These are phyloP conservation scores for Boletellus emodensis DNA, from an alignment of 768 basidiomycete genomes.

Conservation along the genomic window DNA sequence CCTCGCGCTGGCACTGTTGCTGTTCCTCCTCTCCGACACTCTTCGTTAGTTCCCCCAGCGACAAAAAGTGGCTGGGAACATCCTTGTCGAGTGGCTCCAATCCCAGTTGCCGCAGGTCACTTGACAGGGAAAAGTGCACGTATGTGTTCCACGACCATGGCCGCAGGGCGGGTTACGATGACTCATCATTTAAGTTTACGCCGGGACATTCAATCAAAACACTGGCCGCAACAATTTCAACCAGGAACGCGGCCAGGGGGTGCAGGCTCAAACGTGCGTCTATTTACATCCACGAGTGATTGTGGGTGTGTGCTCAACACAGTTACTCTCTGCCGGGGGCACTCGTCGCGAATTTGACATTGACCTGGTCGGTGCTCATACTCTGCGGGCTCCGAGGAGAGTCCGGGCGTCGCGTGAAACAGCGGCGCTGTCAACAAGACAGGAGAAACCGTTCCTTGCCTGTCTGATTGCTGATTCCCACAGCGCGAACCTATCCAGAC, in stretches of 20 bases:
- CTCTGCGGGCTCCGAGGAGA: no score
- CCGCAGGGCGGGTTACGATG: neutral
- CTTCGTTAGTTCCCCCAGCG: neutral
- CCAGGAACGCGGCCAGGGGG: neutral
- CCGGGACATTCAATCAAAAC: neutral
- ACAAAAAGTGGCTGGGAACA: neutral
- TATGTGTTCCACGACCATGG: neutral
- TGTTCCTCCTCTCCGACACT: neutral
- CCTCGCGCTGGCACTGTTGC: neutral
- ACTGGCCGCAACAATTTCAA: neutral
- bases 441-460: no score
- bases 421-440: no score
- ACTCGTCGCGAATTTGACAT: no score
- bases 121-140: neutral
- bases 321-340: neutral
- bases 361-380: no score
- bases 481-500: neutral
- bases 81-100: neutral
- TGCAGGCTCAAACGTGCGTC: neutral
- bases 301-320: neutral
- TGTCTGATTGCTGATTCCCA: neutral
- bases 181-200: conserved; percentile 2
- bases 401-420: neutral
- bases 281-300: neutral
- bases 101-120: neutral